Percentiles rank a stretch among this genome's conserved stretches.
These are phyloP conservation scores for Starmerella scarabaei DNA, from an alignment of 805 yeast species.

Conservation along the genomic window DNA sequence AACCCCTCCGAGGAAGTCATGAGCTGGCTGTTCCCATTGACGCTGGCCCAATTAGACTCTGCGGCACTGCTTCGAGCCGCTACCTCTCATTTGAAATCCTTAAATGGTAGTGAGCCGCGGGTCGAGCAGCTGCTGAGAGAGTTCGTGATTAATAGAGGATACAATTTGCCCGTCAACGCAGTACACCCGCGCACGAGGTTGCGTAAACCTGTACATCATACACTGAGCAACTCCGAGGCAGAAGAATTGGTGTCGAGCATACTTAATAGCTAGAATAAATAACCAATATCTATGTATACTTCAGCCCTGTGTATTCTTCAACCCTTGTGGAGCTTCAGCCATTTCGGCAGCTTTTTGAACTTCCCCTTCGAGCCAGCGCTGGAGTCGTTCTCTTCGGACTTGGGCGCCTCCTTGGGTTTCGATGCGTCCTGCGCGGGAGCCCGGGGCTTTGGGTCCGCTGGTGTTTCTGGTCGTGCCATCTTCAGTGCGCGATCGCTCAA, in stretches of 20 bases:
- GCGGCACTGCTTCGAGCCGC: slow-evolving; percentile 11
- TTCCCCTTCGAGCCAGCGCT: too few species aligned
- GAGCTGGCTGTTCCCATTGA: slow-evolving; percentile 16
- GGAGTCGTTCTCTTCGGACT: slow-evolving; percentile 4
- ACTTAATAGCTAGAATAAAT: background rate
- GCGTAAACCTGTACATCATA: background rate
- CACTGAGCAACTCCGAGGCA: background rate
- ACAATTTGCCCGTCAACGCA: background rate
- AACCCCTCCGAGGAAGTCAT: slow-evolving; percentile 2
- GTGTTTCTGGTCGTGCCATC: background rate
- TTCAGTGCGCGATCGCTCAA: slow-evolving; percentile 15
- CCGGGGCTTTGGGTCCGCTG: background rate
- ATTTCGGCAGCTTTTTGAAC: slow-evolving; percentile 15
- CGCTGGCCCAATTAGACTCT: slow-evolving; percentile 2
- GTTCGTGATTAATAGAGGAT: slow-evolving; percentile 1
- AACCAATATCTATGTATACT: background rate
- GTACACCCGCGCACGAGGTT: background rate
- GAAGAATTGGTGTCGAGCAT: background rate
- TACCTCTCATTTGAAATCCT: too few species aligned
- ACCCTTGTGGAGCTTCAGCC: slow-evolving; percentile 22
- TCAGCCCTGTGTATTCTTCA: too few species aligned
- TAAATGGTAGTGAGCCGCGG: too few species aligned
- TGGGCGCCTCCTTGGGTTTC: background rate
- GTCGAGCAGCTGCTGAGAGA: background rate
- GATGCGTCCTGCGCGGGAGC: background rate